Evolutionary conservation across 345 rosid species (phyloP), one percentile per base, ranked within the genome.

Genomic region (Lenwebbia sp.): DNA sequence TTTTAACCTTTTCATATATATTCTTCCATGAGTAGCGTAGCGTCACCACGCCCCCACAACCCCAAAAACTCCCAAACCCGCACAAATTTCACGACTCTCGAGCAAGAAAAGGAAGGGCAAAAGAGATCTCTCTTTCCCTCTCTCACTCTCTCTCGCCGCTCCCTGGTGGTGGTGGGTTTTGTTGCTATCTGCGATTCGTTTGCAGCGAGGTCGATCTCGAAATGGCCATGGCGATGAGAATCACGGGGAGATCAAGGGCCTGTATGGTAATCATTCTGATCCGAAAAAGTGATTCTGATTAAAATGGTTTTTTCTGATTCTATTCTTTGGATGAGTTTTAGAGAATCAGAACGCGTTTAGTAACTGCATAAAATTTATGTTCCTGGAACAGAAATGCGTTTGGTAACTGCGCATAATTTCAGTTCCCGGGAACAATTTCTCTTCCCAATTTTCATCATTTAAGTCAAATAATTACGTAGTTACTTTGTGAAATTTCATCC

Each of bases 171-270:
- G 76, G 76, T 65, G 76, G 76, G 75, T 62, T 14, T 62, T 62
- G 41, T 62, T 0, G 22, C 1, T 62, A 0, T 2, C 41, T 30
- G 22, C 41, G 75, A 33, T 86, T 70, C 87, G 84, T 57, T 40
- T 56, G 85, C 76, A 54, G 50, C 22, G 41, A 74, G 49, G 75
- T 75, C 53, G 40, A 54, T 85, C 30, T 4, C 30, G 37, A 37
- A 54, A 17, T 5, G 76, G 82, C 41, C 15, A 91, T 90, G 92
- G 89, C 89, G 23, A 90, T 87, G 82, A 90, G 96, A 56, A 54
- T 93, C 52, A 92, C 90, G 0, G 98, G 7, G 88, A 91, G 56
- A 99, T 97, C 6, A 93, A n/a, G n/a, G n/a, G n/a, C n/a, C n/a
- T n/a, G n/a, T n/a, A n/a, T n/a, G n/a, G n/a, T n/a, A n/a, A n/a